These are phyloP conservation scores for Saprolegnia parasitica DNA, from an alignment of 352 stramenopile species.

Conservation along the genomic window DNA sequence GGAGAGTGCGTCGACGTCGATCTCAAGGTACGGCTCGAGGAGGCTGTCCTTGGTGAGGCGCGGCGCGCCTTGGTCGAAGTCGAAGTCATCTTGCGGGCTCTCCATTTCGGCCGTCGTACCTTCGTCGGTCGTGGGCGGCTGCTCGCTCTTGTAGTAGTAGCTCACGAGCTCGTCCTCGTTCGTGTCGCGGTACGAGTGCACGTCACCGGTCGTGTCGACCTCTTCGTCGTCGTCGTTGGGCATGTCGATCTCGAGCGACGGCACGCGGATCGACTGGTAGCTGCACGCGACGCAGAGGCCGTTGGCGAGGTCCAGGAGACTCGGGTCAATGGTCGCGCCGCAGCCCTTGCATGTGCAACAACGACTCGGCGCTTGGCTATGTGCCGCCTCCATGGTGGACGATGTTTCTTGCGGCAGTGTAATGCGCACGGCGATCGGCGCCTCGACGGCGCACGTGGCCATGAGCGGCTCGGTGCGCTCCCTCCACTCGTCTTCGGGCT, in stretches of 20 bases:
- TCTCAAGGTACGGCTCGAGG: neutral
- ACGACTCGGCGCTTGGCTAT: neutral
- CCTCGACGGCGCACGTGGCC: no score
- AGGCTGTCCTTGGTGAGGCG: neutral
- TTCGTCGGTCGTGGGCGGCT: neutral
- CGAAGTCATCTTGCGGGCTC: neutral
- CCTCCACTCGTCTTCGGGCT: neutral
- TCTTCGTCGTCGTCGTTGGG: neutral
- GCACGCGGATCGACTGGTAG: neutral
- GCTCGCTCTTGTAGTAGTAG: neutral
- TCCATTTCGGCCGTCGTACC: constrained; percentile 1
- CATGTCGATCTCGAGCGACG: neutral
- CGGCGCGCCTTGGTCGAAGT: no score
- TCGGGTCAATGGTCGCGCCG: neutral
- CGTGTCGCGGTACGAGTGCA: no score
- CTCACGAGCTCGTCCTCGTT: neutral
- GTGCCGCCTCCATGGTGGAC: no score
- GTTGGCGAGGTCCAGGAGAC: neutral
- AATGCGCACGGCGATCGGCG: no score
- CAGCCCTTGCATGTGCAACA: neutral
- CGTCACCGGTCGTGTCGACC: neutral
- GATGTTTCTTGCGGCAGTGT: no score
- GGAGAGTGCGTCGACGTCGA: neutral
- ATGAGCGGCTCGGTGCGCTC: neutral
- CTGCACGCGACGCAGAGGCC: neutral